phyloP scores from a whole-genome alignment of 495 filamentous ascomycete genomes.

The Hyaloscypha hepaticicola region DNA sequence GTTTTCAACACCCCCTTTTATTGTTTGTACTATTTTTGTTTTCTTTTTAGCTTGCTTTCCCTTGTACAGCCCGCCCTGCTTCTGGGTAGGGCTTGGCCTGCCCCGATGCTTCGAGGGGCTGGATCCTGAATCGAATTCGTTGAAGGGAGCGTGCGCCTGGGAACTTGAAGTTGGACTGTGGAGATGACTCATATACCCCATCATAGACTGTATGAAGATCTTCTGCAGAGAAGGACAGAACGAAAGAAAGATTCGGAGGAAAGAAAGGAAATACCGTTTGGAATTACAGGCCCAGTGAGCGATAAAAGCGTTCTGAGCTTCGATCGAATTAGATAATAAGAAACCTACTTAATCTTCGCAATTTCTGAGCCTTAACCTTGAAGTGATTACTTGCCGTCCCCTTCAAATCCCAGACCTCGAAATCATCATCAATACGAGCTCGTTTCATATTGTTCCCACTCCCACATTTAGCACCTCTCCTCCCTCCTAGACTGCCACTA shows the following conservation, averaged over 20 bases:
- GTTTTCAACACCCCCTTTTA: constrained; percentile 3
- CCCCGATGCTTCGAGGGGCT: constrained; percentile 22
- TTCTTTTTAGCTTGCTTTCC: constrained; percentile 8
- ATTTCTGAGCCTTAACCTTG: background rate
- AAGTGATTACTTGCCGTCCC: background rate
- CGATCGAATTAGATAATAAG: constrained; percentile 15
- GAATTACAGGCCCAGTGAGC: background rate
- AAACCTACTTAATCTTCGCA: constrained; percentile 8
- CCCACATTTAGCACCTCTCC: too few species aligned
- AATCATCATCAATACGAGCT: constrained; percentile 10
- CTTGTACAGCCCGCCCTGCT: background rate
- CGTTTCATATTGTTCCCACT: background rate
- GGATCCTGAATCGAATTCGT: constrained; percentile 21
- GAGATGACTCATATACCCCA: constrained; percentile 27
- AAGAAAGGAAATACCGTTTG: constrained; percentile 2
- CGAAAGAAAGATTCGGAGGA: background rate
- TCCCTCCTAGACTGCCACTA: too few species aligned
- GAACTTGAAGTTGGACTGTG: background rate
- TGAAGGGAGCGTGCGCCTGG: background rate
- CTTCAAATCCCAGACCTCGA: background rate
- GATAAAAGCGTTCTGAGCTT: constrained; percentile 6
- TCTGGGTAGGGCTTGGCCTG: background rate
- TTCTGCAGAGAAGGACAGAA: constrained; percentile 27
- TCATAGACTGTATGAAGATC: constrained; percentile 27
- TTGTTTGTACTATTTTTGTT: constrained; percentile 7